These are phyloP conservation scores for Balansia obtecta DNA, from an alignment of 2,329 filamentous ascomycete genomes.

Conservation along the genomic window DNA sequence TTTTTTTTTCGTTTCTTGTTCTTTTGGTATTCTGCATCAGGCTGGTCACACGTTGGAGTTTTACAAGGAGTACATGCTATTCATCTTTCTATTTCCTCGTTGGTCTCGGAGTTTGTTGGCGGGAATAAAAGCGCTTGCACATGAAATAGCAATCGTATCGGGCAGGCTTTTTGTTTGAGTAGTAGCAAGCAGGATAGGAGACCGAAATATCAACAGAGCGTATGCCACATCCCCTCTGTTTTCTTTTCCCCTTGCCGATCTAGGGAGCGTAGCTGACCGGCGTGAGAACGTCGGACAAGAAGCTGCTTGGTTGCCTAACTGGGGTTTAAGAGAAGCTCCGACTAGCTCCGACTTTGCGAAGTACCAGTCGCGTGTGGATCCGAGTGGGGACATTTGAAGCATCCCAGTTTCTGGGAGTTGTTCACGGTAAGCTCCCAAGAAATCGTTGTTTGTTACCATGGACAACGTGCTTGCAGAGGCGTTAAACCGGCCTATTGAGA, in stretches of 20 bases:
- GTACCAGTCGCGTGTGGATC: too few species aligned
- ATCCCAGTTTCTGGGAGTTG: too few species aligned
- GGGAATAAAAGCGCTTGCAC: neutral
- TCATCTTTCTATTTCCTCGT: neutral
- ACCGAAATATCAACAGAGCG: neutral
- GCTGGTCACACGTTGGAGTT: slow-evolving; percentile 1
- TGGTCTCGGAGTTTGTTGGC: neutral
- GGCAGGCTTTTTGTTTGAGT: neutral
- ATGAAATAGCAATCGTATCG: neutral
- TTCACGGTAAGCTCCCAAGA: too few species aligned
- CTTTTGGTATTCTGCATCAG: neutral
- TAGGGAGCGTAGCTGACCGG: too few species aligned
- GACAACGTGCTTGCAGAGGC: too few species aligned
- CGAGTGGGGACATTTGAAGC: too few species aligned
- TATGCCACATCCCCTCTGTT: too few species aligned
- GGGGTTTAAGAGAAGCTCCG: too few species aligned
- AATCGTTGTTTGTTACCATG: too few species aligned
- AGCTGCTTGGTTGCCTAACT: neutral
- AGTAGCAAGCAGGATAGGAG: neutral
- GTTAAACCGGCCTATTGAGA: too few species aligned
- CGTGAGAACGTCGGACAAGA: neutral
- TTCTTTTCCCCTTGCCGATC: too few species aligned
- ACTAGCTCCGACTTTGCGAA: too few species aligned
- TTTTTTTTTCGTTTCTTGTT: neutral
- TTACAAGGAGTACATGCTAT: neutral